phyloP scores from a whole-genome alignment of 2,329 filamentous ascomycete species.

The Xylariaceae sp. region DNA sequence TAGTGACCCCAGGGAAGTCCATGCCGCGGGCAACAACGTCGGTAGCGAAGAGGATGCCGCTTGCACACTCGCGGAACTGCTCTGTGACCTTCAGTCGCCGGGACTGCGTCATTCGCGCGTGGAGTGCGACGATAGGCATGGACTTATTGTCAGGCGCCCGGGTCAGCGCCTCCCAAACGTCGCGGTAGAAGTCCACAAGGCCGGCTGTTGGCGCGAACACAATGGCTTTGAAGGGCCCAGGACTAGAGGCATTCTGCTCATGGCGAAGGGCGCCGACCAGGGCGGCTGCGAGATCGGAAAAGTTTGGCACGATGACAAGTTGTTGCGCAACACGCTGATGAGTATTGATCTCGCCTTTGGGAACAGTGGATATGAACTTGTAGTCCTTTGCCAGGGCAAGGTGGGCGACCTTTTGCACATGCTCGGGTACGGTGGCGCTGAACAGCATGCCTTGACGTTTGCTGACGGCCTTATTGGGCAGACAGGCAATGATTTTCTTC shows the following conservation, averaged over 20 bases:
- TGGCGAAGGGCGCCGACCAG: conserved; percentile 53
- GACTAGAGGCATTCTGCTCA: conserved; percentile 32
- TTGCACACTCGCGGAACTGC: conserved; percentile 48
- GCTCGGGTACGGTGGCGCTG: conserved; percentile 76
- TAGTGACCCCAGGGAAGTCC: conserved; percentile 67
- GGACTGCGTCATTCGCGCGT: conserved; percentile 47
- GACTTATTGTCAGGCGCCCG: too few species aligned
- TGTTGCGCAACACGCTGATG: conserved; percentile 74
- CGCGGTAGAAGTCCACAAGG: conserved; percentile 46
- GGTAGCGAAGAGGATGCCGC: conserved; percentile 59
- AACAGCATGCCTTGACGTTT: conserved; percentile 74
- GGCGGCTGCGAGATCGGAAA: conserved; percentile 61
- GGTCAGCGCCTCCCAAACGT: conserved; percentile 34
- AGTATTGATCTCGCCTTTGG: conserved; percentile 69
- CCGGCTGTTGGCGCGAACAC: conserved; percentile 67
- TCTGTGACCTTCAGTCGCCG: conserved; percentile 57
- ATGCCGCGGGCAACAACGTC: conserved; percentile 70
- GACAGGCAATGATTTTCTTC: conserved; percentile 67
- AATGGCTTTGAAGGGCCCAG: conserved; percentile 72
- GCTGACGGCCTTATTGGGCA: conserved; percentile 58
- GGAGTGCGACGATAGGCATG: conserved; percentile 42
- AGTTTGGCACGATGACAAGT: conserved; percentile 60
- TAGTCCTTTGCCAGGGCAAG: conserved; percentile 66
- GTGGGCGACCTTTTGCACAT: conserved; percentile 71
- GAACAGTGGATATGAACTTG: conserved; percentile 77